phyloP scores from a whole-genome alignment of 768 basidiomycete species.

The Auricularia cornea region DNA sequence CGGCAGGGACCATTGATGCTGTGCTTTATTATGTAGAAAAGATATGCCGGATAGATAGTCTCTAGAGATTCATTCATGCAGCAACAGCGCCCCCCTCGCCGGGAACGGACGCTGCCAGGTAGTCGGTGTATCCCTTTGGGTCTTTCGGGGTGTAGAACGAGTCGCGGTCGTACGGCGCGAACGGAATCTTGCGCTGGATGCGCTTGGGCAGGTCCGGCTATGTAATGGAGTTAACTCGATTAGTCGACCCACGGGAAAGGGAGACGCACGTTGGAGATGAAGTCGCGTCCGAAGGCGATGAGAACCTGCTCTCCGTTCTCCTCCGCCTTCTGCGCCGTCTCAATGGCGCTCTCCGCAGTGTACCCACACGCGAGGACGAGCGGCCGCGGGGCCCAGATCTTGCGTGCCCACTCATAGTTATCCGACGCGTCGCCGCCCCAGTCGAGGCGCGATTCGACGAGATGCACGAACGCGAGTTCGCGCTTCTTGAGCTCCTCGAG shows the following conservation, averaged over 20 bases:
- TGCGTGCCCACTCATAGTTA: neutral
- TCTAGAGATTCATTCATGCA: no score
- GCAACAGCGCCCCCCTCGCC: no score
- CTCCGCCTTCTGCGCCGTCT: neutral
- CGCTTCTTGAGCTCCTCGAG: constrained; percentile 10
- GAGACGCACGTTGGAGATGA: constrained; percentile 6
- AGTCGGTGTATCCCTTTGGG: neutral
- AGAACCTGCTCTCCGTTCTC: constrained; percentile 1
- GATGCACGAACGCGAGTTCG: constrained; percentile 25
- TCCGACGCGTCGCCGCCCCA: neutral
- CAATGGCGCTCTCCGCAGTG: neutral
- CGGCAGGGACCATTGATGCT: no score
- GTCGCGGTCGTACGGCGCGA: neutral
- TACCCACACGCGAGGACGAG: constrained; percentile 4
- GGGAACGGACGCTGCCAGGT: neutral
- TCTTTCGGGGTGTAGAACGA: neutral
- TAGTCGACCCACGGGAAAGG: neutral
- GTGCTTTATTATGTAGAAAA: no score
- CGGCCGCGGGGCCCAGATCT: constrained; percentile 1
- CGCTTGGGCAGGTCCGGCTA: neutral
- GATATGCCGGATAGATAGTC: no score
- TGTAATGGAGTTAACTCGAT: neutral
- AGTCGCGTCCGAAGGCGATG: constrained; percentile 5
- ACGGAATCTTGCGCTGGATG: neutral
- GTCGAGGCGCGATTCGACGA: constrained; percentile 10